phyloP scores from a whole-genome alignment of 1,139 yeast species.

The Wickerhamomyces sp. region DNA sequence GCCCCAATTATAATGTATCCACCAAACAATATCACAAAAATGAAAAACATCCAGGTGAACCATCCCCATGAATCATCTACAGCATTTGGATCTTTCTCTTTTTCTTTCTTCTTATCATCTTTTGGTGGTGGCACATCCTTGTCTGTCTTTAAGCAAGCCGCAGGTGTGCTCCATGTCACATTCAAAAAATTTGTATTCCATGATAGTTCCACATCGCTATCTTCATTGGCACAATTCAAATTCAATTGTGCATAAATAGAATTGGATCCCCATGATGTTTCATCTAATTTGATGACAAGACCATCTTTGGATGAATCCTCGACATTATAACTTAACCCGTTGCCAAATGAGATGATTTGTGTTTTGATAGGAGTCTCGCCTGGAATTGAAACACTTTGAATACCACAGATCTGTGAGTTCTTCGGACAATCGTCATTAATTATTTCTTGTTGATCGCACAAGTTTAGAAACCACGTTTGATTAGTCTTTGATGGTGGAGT shows the following conservation, averaged over 20 bases:
- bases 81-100: constrained; percentile 20
- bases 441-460: constrained; percentile 49
- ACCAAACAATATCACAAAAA: constrained; percentile 62
- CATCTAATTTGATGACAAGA: constrained; percentile 42
- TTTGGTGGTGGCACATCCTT: constrained; percentile 20
- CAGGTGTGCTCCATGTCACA: constrained; percentile 32
- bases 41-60: constrained; percentile 70
- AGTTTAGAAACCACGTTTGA: constrained; percentile 62
- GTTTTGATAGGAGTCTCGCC: constrained; percentile 38
- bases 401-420: constrained; percentile 67
- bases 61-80: constrained; percentile 61
- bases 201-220: constrained; percentile 27
- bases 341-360: constrained; percentile 48
- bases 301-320: constrained; percentile 34
- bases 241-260: constrained; percentile 45
- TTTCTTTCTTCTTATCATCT: constrained; percentile 25
- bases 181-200: constrained; percentile 31
- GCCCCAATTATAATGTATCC: constrained; percentile 75
- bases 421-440: constrained; percentile 50
- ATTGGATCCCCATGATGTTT: constrained; percentile 69
- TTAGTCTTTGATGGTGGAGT: constrained; percentile 78
- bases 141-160: constrained; percentile 38
- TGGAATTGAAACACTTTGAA: constrained; percentile 47
- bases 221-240: constrained; percentile 46
- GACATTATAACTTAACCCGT: constrained; percentile 30